phyloP scores from a whole-genome alignment of 2,329 filamentous ascomycete species.

The Emmonsiellopsis sp. region DNA sequence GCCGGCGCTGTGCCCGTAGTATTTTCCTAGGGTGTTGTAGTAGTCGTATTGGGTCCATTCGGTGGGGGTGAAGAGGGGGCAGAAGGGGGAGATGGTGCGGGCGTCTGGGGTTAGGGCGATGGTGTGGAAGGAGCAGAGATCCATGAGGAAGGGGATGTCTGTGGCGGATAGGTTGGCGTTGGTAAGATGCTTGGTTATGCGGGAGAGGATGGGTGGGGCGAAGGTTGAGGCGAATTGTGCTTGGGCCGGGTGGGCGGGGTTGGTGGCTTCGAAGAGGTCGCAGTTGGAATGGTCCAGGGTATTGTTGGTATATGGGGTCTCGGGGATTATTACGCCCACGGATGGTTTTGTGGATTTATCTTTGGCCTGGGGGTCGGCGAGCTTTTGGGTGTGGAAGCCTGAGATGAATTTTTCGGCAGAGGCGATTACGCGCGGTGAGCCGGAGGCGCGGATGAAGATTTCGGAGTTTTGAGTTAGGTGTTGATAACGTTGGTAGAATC shows the following conservation, averaged over 20 bases:
- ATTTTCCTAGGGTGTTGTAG: constrained; percentile 70
- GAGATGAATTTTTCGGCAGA: constrained; percentile 68
- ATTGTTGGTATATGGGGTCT: constrained; percentile 63
- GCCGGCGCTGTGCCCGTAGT: constrained; percentile 70
- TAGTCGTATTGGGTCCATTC: constrained; percentile 81
- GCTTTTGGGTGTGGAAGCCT: constrained; percentile 58
- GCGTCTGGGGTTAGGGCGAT: constrained; percentile 50
- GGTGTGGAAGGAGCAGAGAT: constrained; percentile 77
- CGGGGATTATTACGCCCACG: constrained; percentile 59
- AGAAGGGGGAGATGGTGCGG: constrained; percentile 58
- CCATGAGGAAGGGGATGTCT: constrained; percentile 70
- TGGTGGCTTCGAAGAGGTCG: constrained; percentile 56
- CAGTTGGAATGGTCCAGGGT: constrained; percentile 70
- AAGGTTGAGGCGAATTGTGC: constrained; percentile 55
- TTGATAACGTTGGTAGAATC: constrained; percentile 67
- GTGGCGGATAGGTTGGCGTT: constrained; percentile 55
- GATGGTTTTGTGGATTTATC: constrained; percentile 42
- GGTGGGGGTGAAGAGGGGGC: constrained; percentile 58
- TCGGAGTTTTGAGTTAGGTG: constrained; percentile 47
- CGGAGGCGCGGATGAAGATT: constrained; percentile 66
- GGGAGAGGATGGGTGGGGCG: constrained; percentile 55
- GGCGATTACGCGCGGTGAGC: constrained; percentile 60
- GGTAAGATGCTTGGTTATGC: constrained; percentile 60
- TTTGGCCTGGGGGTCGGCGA: constrained; percentile 29
- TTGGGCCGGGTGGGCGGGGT: constrained; percentile 45